Conservation (phyloP, 208 protist genomes). For the Leishmania guyanensis region DNA sequence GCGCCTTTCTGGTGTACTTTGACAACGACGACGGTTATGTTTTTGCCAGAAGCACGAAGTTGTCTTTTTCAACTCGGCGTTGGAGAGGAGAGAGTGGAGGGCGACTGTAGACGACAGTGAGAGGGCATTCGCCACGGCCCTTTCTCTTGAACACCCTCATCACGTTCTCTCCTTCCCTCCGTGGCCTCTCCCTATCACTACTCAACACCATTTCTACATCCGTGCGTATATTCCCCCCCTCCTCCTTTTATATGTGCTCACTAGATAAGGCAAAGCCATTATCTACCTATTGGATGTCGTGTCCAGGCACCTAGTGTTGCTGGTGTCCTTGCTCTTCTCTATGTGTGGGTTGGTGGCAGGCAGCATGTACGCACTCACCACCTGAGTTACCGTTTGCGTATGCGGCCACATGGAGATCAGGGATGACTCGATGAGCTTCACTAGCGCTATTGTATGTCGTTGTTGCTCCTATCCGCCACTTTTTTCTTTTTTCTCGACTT, state of each 20-base stretch:
- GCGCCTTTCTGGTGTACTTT: not conserved
- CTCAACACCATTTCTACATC: not conserved
- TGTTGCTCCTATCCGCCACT: not conserved
- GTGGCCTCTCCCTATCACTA: not conserved
- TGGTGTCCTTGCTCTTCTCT: not conserved
- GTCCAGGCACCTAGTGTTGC: not conserved
- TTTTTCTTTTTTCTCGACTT: not conserved
- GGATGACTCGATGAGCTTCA: not conserved
- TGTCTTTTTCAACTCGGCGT: not conserved
- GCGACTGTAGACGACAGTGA: not conserved
- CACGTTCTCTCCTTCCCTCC: not conserved
- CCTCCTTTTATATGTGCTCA: not conserved
- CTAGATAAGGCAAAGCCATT: not conserved
- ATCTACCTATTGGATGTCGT: not conserved
- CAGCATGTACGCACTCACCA: not conserved
- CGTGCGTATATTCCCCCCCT: not conserved
- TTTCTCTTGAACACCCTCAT: not conserved
- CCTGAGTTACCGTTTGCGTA: not conserved
- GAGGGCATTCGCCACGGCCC: not conserved
- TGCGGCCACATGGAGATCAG: not conserved
- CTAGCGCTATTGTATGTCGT: not conserved
- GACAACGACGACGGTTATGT: not conserved
- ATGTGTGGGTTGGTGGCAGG: not conserved
- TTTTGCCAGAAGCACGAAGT: not conserved
- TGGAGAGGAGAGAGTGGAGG: not conserved